phyloP scores from a whole-genome alignment of 441 rosid species.

The Iberis amara region DNA sequence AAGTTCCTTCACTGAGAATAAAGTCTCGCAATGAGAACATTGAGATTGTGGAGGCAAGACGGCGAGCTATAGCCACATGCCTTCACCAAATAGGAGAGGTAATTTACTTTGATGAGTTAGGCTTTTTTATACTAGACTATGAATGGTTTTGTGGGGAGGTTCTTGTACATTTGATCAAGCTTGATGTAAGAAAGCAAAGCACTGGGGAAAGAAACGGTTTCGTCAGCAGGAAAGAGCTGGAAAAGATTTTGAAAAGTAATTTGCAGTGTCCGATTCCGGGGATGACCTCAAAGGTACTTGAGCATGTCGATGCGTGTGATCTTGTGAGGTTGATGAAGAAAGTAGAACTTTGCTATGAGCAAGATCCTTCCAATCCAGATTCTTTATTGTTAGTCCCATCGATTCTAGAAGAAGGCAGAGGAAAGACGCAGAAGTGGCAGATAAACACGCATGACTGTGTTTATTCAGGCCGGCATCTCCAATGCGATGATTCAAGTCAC shows the following conservation, averaged over 20 bases:
- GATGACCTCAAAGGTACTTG: slow-evolving; percentile 75
- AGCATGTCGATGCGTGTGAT: slow-evolving; percentile 63
- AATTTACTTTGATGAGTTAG: slow-evolving; percentile 70
- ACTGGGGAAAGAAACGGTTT: slow-evolving; percentile 56
- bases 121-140: slow-evolving; percentile 64
- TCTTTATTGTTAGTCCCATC: slow-evolving; percentile 72
- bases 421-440: slow-evolving; percentile 78
- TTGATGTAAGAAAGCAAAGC: slow-evolving; percentile 62
- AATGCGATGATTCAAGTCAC: slow-evolving; percentile 84
- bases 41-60: slow-evolving; percentile 62
- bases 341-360: slow-evolving; percentile 72
- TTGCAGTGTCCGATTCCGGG: slow-evolving; percentile 82
- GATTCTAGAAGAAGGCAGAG: slow-evolving; percentile 89
- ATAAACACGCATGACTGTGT: slow-evolving; percentile 48
- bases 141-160: slow-evolving; percentile 91
- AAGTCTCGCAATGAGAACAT: slow-evolving; percentile 63
- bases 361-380: slow-evolving; percentile 67
- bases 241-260: slow-evolving; percentile 67
- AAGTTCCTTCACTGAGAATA: slow-evolving; percentile 70
- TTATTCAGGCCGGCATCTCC: slow-evolving; percentile 80
- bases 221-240: slow-evolving; percentile 62
- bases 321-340: slow-evolving; percentile 80
- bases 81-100: slow-evolving; percentile 85
- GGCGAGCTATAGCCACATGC: slow-evolving; percentile 70
- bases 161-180: slow-evolving; percentile 64